Base-by-base conservation (phyloP, 768 basidiomycete genomes). In the Suillus decipiens region DNA sequence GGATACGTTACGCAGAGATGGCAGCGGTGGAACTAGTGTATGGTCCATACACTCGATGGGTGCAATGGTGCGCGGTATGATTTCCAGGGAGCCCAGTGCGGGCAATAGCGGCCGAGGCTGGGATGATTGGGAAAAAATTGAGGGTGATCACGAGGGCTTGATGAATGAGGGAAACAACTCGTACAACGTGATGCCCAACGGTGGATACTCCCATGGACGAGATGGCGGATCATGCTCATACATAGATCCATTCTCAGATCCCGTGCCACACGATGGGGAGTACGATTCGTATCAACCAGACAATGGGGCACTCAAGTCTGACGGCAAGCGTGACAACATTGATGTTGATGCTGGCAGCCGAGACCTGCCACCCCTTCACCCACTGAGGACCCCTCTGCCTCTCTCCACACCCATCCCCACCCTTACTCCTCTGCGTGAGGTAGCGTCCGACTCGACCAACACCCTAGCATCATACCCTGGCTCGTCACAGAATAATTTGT, bases 1-100 rank as follows among this genome's bases (percentile, higher is more conserved):
- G 74, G 65, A 22, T 11, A 34, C 53, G n/a, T 19, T 65, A 64
- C 61, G 73, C 22, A 75, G 78, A 36, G 81, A 82, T 61, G 79
- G 76, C 10, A 79, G 78, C 45, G 77, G 74, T 5, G 78, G 78
- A n/a, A 83, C 64, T 11, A 68, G 85, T 57, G 73, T 79, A 7
- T 87, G 85, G 85, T 86, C 86, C 28, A 66, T 87, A 61, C 79
- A 72, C 71, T 87, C 63, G 72, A 79, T 63, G 65, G 39, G 66
- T 54, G 74, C 67, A 39, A 54, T 66, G 65, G 73, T 73, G 17
- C 75, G 69, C 11, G 67, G 72, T 39, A 62, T 71, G 63, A 66
- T 74, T 60, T 69, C 75, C 41, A 70, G 67, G 34, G 74, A 73
- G 57, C 64, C 72, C n/a, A 72, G 74, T 57, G 58, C 64, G 54